Evolutionary conservation across 352 stramenopile species (phyloP), one percentile per base, ranked within the genome.

Genomic region (Phytopythium sindhum): DNA sequence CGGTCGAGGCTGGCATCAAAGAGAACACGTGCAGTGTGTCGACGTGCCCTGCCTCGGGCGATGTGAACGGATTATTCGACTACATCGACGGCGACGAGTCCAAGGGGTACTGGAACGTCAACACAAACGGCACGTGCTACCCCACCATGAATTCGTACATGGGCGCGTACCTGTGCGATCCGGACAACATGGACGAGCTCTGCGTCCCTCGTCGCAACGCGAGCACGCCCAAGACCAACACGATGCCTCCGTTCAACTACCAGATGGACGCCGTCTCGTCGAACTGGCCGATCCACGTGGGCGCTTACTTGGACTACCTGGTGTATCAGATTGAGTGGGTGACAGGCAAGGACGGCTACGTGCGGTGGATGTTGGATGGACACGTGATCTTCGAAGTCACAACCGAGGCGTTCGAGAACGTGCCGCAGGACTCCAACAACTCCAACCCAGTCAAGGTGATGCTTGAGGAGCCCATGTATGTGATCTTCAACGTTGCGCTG

Each of bases 401-500:
- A 7, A 73, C 74, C 2, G 70, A 85, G 0, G 63, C 82, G 9
- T 77, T 90, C 57, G 71, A 71, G 4, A 79, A 87, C 8, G 70
- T 85, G 0, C 77, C 80, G 19, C 82, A 90, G 57, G 75, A 84
- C 58, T 42, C 35, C 0, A 66, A 63, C 29, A 83, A 70, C 19
- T 62, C 51, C 9, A 91, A 91, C 33, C 80, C 80, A 3, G 65
- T 74, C 23, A 91, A 89, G 55, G 62, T 89, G 24, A 87, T 88
- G 80, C 56, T 91, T 14, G 81, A 93, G 53, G 95, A 98, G 69
- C 95, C 95, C 8, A 97, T 96, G 79, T 97, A 97, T 65, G 57
- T 98, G 26, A 86, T 98, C 45, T 77, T 98, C 52, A 98, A 98
- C 77, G 96, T 97, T 11, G 93, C 93, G 5, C 73, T 98, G 21